Base-by-base conservation (phyloP, 2,329 filamentous ascomycete species). In the Diaporthe amygdali region DNA sequence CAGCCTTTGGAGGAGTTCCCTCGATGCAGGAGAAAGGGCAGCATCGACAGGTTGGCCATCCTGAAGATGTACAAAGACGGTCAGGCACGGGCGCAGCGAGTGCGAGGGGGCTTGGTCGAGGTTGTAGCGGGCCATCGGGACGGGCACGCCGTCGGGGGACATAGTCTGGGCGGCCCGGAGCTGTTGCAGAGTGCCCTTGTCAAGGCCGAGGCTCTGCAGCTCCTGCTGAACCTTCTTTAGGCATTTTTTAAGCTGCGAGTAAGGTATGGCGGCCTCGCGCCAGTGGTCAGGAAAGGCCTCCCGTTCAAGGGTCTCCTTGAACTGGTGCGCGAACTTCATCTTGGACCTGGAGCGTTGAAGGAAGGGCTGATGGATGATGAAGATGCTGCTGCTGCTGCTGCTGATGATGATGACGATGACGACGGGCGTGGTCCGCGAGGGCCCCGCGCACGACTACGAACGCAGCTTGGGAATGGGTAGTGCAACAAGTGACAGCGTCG, bases 261-360 rank as follows among this genome's bases (percentile, higher is more conserved):
- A 97, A 3, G 93, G 94, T 73, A 97, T 93, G 61, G 94, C 94
- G 34, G 90, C 91, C 54, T 92, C 87, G 61, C 95, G 83, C 89
- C 89, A 91, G 78, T 92, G 90, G 63, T 88, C 83, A 9, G 94
- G 94, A 79, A 94, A 97, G 74, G 89, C 92, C 81, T 94, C 92
- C 74, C 85, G 88, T 74, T 89, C 85, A 73, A 97, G 86, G 63
- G 88, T 87, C 76, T 92, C 88, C 78, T 91, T 90, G 79, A 94
- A 96, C 77, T 91, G 89, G 79, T 93, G 93, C 34, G 91, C 94
- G 81, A 97, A 97, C 86, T 97, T 97, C 94, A 97, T 97, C 68
- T 74, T 73, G 72, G 67, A 63, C 25, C 17, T 14, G n/a, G 17
- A 12, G 15, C 3, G 34, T 46, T 27, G 59, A 39, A 30, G 66